These are phyloP conservation scores for Melastoma candidum DNA, from an alignment of 441 rosid species.

Conservation along the genomic window DNA sequence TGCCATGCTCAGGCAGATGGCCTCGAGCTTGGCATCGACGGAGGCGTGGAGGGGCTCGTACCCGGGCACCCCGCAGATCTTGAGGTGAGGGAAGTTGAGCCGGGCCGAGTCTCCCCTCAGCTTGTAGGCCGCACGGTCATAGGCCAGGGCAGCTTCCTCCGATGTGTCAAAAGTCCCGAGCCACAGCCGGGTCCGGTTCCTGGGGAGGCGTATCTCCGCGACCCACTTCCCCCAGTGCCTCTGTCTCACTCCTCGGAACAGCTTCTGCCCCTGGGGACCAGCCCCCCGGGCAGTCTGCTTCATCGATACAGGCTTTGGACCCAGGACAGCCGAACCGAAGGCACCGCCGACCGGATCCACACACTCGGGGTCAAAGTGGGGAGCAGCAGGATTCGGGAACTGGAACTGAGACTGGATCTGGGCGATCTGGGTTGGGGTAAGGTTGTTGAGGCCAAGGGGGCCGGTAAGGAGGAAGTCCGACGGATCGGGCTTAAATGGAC, in stretches of 20 bases:
- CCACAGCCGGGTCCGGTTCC: conserved; percentile 57
- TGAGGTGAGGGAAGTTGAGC: conserved; percentile 50
- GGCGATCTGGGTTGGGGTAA: conserved; percentile 37
- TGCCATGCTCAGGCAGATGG: conserved; percentile 46
- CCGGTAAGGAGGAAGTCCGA: conserved; percentile 19
- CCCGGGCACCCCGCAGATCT: conserved; percentile 35
- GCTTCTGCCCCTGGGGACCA: conserved; percentile 32
- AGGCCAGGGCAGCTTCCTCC: conserved; percentile 62
- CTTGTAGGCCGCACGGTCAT: conserved; percentile 49
- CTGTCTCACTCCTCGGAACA: conserved; percentile 54
- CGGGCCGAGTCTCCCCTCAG: conserved; percentile 53
- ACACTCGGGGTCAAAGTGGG: neutral
- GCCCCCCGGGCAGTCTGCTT: conserved; percentile 24
- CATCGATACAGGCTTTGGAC: conserved; percentile 40
- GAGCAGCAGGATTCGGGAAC: neutral
- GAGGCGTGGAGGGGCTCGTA: conserved; percentile 56
- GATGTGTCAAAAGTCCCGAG: conserved; percentile 58
- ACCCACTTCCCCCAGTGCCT: conserved; percentile 75
- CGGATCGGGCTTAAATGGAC: conserved; percentile 11
- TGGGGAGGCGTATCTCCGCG: conserved; percentile 65
- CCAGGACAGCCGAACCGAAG: conserved; percentile 20
- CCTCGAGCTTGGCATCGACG: conserved; percentile 58
- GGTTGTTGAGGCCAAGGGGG: conserved; percentile 30
- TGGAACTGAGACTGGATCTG: conserved; percentile 10
- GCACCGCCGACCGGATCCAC: neutral